Evolutionary conservation across 352 stramenopile species (phyloP).

Genomic region (Globisporangium emineosum): DNA sequence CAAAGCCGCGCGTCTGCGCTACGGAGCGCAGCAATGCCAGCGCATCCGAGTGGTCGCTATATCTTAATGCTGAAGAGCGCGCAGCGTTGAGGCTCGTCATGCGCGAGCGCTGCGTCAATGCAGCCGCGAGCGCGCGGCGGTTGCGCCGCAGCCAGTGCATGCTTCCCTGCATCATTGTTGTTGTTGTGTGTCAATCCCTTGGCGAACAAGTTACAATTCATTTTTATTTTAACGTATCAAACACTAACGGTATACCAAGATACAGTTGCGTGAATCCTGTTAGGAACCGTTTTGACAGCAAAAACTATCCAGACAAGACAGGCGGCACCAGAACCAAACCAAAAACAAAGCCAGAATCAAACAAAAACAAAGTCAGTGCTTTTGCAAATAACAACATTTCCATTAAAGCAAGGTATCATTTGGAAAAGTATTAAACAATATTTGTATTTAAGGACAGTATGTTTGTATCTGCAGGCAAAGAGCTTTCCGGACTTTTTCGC

Average conservation of each 20-base stretch:
- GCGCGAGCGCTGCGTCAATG: conserved; percentile 8
- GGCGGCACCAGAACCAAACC: neutral
- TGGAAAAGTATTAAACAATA: neutral
- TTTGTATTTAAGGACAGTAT: neutral
- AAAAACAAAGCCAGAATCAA: too few species aligned
- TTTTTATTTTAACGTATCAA: too few species aligned
- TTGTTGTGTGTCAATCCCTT: neutral
- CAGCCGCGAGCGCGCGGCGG: conserved; percentile 14
- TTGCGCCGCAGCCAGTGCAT: conserved; percentile 27
- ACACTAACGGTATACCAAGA: neutral
- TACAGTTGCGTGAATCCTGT: neutral
- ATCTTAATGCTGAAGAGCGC: neutral
- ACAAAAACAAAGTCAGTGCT: too few species aligned
- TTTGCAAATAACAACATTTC: too few species aligned
- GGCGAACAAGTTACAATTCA: neutral
- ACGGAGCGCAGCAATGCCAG: neutral
- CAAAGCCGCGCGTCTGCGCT: conserved; percentile 32
- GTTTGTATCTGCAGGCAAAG: neutral
- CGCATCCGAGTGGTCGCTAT: neutral
- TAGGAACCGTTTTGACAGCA: neutral
- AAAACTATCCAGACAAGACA: neutral
- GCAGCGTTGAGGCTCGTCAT: neutral
- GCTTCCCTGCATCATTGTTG: conserved; percentile 5
- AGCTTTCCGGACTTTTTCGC: neutral
- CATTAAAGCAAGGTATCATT: too few species aligned